Percentiles rank a stretch among this genome's conserved stretches.
Conservation (phyloP, 352 stramenopile species). For the Pythium sukuiense region DNA sequence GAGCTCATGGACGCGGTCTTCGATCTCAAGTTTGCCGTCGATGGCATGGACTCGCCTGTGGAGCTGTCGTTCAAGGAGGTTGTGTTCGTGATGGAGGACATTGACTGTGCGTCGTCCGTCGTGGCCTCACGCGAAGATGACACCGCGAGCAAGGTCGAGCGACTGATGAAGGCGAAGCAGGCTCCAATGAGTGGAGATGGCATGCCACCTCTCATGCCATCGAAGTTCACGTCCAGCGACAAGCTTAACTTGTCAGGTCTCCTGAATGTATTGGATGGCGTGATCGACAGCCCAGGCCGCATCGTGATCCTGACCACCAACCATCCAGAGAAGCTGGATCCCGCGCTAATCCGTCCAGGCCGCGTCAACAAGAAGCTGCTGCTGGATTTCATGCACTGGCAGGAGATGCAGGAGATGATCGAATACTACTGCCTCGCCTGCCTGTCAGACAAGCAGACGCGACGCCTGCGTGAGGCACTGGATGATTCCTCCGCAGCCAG, state of each 20-base stretch:
- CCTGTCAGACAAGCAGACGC: conserved; percentile 30
- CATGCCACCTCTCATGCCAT: not conserved
- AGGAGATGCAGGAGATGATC: not conserved
- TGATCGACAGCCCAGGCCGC: conserved; percentile 1
- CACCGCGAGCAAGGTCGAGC: not conserved
- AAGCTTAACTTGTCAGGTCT: not conserved
- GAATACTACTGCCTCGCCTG: conserved; percentile 27
- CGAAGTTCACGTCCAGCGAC: not conserved
- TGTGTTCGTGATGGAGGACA: not conserved
- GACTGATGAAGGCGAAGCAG: not conserved
- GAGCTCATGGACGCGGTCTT: conserved; percentile 6
- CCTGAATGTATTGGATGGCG: not conserved
- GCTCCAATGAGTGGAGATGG: not conserved
- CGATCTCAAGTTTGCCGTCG: conserved; percentile 1
- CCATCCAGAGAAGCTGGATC: conserved; percentile 2
- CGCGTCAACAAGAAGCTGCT: conserved; percentile 2
- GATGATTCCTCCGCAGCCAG: conserved; percentile 15
- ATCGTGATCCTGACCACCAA: conserved; percentile 3
- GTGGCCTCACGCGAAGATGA: not conserved
- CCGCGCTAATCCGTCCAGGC: not conserved
- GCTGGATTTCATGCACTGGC: not conserved
- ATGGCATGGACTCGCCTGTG: not conserved
- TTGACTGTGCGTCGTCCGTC: not conserved
- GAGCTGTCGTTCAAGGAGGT: not conserved
- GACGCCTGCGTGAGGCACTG: not conserved